A percentile compares a stretch with the other conserved stretches of the same genome.
Evolutionary conservation across 202 grass and related monocot species (phyloP).

Genomic region (Zizania palustris): DNA sequence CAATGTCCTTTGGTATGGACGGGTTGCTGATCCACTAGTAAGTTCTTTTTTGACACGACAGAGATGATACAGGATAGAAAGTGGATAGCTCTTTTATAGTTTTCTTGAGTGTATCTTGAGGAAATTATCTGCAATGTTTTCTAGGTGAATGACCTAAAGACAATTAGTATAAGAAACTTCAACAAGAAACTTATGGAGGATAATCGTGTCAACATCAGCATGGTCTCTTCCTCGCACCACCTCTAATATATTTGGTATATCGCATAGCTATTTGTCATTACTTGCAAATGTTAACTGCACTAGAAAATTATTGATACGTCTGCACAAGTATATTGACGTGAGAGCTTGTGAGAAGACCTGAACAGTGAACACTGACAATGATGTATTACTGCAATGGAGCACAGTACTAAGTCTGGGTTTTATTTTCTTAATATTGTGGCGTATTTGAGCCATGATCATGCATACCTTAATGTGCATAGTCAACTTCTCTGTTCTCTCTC

Average conservation of each 20-base stretch:
- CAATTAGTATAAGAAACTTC: conserved; percentile 88
- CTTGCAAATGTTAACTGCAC: conserved; percentile 23
- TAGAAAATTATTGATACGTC: background rate
- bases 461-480: background rate
- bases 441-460: conserved; percentile 5
- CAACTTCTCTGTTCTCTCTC: background rate
- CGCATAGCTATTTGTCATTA: background rate
- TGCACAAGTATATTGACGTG: conserved; percentile 4
- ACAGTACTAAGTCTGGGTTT: background rate
- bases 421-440: conserved; percentile 2
- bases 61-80: conserved; percentile 9
- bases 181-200: conserved; percentile 93
- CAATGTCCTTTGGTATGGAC: conserved; percentile 98
- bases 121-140: conserved; percentile 7
- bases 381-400: background rate
- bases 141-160: conserved; percentile 85
- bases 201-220: conserved; percentile 72
- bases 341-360: background rate
- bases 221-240: conserved; percentile 56
- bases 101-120: background rate
- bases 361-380: background rate
- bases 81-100: background rate
- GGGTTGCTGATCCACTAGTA: conserved; percentile 75
- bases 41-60: conserved; percentile 36
- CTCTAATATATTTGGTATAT: conserved; percentile 7